phyloP scores from a whole-genome alignment of 345 rosid species.

The Hibiscus syriacus region DNA sequence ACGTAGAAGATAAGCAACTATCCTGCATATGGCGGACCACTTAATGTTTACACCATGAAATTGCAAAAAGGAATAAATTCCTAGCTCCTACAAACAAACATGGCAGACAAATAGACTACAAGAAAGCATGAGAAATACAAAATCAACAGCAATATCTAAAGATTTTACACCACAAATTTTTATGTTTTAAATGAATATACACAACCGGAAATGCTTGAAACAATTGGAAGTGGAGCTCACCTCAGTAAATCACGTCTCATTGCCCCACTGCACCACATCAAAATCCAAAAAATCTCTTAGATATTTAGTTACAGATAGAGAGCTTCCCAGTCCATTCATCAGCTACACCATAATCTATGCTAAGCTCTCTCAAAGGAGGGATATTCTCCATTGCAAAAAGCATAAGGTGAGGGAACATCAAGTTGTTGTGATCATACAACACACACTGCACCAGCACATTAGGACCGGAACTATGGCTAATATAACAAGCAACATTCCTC shows the following conservation, averaged over 20 bases:
- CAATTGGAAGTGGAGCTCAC: conserved; percentile 13
- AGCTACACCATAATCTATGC: conserved; percentile 88
- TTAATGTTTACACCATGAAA: not conserved
- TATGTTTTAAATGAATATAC: not conserved
- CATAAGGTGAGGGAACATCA: conserved; percentile 90
- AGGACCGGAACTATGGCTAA: conserved; percentile 78
- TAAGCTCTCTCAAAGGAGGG: conserved; percentile 84
- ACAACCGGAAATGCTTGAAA: not conserved
- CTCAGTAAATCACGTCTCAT: conserved; percentile 23
- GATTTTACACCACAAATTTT: not conserved
- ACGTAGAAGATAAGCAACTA: not conserved
- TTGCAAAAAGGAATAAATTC: not conserved
- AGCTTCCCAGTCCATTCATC: conserved; percentile 79
- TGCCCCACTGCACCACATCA: conserved; percentile 16
- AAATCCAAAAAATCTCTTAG: conserved; percentile 13
- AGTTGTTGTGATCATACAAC: conserved; percentile 73
- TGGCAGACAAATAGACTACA: not conserved
- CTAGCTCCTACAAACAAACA: not conserved
- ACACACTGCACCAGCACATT: conserved; percentile 83
- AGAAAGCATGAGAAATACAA: not conserved
- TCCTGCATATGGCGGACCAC: not conserved
- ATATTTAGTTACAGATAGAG: conserved; percentile 48
- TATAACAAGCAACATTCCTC: conserved; percentile 93
- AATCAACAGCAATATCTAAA: not conserved
- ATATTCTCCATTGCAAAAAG: conserved; percentile 83